Base-by-base conservation (phyloP, 169 alveolate species). In the Sarcocystis neurona region DNA sequence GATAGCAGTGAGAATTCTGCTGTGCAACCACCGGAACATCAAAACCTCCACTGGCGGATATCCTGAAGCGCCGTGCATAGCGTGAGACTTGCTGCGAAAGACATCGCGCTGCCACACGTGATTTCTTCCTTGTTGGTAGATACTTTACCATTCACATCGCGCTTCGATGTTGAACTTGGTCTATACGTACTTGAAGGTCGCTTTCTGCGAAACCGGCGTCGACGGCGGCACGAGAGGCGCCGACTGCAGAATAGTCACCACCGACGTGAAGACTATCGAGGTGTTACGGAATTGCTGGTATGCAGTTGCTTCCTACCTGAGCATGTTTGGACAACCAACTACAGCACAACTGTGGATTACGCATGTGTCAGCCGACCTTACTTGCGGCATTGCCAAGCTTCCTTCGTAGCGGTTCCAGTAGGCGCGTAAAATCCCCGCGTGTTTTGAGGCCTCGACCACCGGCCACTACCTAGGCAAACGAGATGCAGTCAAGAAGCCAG, bases 221-320 rank as follows among this genome's bases (percentile, higher is more conserved):
- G 4, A 96, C 97, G 3, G 97, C 96, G 4, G 97, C 97, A 20
- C 97, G 92, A 30, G 97, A 85, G 6, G 97, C 97, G 27, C 97
- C 97, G 46, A 96, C 92, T 89, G 90, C 41, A n/a, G 34, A 8
- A 60, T 4, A 72, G 48, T 18, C 43, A 23, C 44, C 56, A 2
- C 74, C 63, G 53, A 37, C 4, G 68, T 0, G 15, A 34, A 10
- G 43, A n/a, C n/a, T n/a, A n/a, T n/a, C n/a, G n/a, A n/a, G n/a
- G n/a, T n/a, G n/a, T n/a, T n/a, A n/a, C n/a, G n/a, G n/a, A n/a
- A n/a, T n/a, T n/a, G n/a, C n/a, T n/a, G n/a, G n/a, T n/a, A n/a
- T n/a, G n/a, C n/a, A n/a, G n/a, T n/a, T n/a, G n/a, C n/a, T n/a
- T n/a, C n/a, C n/a, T n/a, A n/a, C n/a, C n/a, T n/a, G n/a, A n/a